A percentile compares a stretch with the other conserved stretches of the same genome.
Evolutionary conservation across 164 flowering plant species (phyloP).

Genomic region (Vitis amurensis): DNA sequence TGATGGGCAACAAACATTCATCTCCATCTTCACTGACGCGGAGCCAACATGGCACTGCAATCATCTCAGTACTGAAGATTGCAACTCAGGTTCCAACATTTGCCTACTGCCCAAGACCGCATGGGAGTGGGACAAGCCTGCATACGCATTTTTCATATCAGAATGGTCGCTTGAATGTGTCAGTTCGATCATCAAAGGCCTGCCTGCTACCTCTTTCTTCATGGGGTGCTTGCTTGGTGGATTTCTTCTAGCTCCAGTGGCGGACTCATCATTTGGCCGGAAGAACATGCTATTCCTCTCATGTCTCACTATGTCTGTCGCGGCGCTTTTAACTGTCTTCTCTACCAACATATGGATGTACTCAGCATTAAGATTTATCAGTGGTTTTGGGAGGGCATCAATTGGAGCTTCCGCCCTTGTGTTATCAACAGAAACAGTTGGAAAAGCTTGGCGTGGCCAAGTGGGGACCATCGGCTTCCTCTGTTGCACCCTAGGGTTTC

Average conservation of each 20-base stretch:
- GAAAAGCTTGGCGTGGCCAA: slow-evolving; percentile 17
- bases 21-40: slow-evolving; percentile 59
- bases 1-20: slow-evolving; percentile 71
- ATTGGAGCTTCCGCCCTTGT: slow-evolving; percentile 4
- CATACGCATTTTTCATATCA: slow-evolving; percentile 39
- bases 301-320: slow-evolving; percentile 44
- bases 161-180: slow-evolving; percentile 56
- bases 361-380: slow-evolving; percentile 39
- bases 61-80: not conserved
- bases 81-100: slow-evolving; percentile 17
- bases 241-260: slow-evolving; percentile 50
- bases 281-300: slow-evolving; percentile 58
- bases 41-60: slow-evolving; percentile 60
- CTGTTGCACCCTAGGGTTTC: slow-evolving; percentile 18
- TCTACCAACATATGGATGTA: slow-evolving; percentile 65
- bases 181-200: slow-evolving; percentile 42
- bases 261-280: slow-evolving; percentile 68
- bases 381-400: no score
- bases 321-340: slow-evolving; percentile 31
- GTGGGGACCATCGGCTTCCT: slow-evolving; percentile 15
- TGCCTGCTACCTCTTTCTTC: slow-evolving; percentile 69
- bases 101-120: slow-evolving; percentile 35
- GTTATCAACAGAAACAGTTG: slow-evolving; percentile 17
- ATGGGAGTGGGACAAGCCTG: slow-evolving; percentile 61
- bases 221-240: slow-evolving; percentile 68